These are phyloP conservation scores for Rhodomyrtus tomentosa DNA, from an alignment of 345 rosid genomes.

Conservation along the genomic window DNA sequence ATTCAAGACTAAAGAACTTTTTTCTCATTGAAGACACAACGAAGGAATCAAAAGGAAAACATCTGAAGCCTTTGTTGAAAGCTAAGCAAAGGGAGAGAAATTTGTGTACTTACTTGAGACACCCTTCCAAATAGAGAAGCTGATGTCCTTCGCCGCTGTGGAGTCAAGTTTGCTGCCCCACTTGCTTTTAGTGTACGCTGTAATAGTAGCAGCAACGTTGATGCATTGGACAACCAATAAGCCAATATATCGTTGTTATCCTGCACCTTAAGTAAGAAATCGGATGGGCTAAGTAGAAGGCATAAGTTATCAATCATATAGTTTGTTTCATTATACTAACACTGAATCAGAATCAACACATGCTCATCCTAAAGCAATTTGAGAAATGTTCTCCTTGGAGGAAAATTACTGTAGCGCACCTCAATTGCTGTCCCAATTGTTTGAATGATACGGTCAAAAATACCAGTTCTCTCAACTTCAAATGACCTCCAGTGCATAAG, in stretches of 20 bases:
- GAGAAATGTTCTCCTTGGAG: not conserved
- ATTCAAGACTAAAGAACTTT: not conserved
- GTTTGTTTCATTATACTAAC: conserved; percentile 2
- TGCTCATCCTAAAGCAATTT: not conserved
- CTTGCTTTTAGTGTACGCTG: conserved; percentile 87
- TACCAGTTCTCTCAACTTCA: conserved; percentile 78
- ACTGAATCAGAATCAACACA: not conserved
- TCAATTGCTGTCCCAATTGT: conserved; percentile 73
- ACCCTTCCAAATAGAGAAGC: conserved; percentile 78
- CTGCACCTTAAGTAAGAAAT: conserved; percentile 40
- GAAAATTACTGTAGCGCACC: conserved; percentile 17
- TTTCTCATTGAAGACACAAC: not conserved
- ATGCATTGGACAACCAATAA: conserved; percentile 90
- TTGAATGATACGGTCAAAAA: conserved; percentile 83
- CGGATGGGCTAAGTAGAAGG: conserved; percentile 8
- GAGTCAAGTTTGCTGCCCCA: conserved; percentile 60
- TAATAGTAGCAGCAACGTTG: conserved; percentile 69
- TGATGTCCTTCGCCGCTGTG: conserved; percentile 62
- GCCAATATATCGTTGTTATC: conserved; percentile 66
- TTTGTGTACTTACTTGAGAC: conserved; percentile 48
- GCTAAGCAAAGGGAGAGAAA: not conserved
- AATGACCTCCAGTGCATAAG: conserved; percentile 94
- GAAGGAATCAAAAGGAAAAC: not conserved
- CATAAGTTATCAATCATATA: not conserved
- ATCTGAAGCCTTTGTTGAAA: not conserved